These are phyloP conservation scores for Macrophomina pseudophaseolina DNA, from an alignment of 2,329 filamentous ascomycete genomes.

Conservation along the genomic window DNA sequence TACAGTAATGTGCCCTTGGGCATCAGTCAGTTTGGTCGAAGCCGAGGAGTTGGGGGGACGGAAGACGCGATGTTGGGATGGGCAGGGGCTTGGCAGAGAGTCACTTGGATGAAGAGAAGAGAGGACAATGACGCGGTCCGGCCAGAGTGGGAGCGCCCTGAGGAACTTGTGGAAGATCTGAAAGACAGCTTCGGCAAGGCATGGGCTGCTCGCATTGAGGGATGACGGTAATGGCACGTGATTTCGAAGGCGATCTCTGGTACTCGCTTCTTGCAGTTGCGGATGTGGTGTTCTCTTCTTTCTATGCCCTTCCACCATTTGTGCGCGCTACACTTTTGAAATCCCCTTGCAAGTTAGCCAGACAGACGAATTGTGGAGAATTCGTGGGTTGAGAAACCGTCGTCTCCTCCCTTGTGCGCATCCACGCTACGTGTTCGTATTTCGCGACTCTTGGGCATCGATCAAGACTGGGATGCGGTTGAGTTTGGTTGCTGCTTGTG, in stretches of 20 bases:
- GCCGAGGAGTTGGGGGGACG: conserved; percentile 1
- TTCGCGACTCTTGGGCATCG: not conserved
- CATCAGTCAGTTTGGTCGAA: conserved; percentile 45
- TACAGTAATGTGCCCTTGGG: conserved; percentile 41
- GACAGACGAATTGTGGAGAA: not conserved
- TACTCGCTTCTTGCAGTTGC: not conserved
- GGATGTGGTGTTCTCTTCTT: not conserved
- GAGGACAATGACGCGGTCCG: conserved; percentile 37
- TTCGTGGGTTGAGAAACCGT: too few species aligned
- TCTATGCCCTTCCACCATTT: not conserved
- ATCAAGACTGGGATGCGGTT: not conserved
- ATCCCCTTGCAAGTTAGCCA: not conserved
- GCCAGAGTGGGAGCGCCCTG: conserved; percentile 49
- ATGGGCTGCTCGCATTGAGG: conserved; percentile 24
- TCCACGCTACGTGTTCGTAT: not conserved
- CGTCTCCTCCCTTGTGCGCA: too few species aligned
- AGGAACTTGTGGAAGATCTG: conserved; percentile 48
- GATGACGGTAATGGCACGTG: not conserved
- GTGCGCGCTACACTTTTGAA: not conserved
- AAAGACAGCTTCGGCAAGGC: conserved; percentile 44
- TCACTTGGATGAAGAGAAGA: conserved; percentile 46
- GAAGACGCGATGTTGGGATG: conserved; percentile 39
- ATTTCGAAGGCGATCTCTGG: not conserved
- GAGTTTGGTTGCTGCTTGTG: conserved; percentile 5
- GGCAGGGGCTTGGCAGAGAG: conserved; percentile 43